These are phyloP conservation scores for Terfezia boudieri DNA, from an alignment of 495 filamentous ascomycete genomes.

Conservation along the genomic window DNA sequence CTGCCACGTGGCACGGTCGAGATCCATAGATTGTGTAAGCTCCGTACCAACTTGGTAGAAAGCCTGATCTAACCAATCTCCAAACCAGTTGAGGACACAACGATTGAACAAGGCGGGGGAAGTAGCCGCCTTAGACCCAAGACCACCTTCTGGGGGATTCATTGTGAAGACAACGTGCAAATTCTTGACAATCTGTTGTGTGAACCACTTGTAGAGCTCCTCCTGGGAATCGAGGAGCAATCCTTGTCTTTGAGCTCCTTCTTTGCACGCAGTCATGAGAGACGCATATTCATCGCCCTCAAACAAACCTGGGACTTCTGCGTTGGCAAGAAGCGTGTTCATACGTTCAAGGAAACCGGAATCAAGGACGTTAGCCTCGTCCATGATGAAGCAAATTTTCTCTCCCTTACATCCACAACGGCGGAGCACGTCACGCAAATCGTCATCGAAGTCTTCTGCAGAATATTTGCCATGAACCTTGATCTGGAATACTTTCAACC, in stretches of 20 bases:
- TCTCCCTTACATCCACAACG: slow-evolving; percentile 92
- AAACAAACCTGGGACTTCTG: slow-evolving; percentile 92
- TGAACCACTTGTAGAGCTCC: slow-evolving; percentile 99
- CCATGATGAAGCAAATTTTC: slow-evolving; percentile 99
- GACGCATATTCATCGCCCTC: slow-evolving; percentile 92
- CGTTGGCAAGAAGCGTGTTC: slow-evolving; percentile 96
- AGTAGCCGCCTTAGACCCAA: slow-evolving; percentile 88
- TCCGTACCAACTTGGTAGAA: slow-evolving; percentile 95
- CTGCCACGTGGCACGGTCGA: slow-evolving; percentile 61
- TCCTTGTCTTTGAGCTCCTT: slow-evolving; percentile 91
- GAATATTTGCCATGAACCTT: slow-evolving; percentile 99
- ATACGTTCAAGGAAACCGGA: slow-evolving; percentile 97
- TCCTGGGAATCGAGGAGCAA: slow-evolving; percentile 88
- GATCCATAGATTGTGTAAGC: slow-evolving; percentile 81
- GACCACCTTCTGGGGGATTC: slow-evolving; percentile 93
- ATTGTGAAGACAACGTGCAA: slow-evolving; percentile 98
- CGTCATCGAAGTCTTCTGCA: slow-evolving; percentile 95
- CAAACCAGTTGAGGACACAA: slow-evolving; percentile 98
- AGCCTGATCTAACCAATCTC: slow-evolving; percentile 97
- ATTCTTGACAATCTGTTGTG: slow-evolving; percentile 96
- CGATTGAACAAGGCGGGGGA: slow-evolving; percentile 96
- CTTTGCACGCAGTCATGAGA: slow-evolving; percentile 94
- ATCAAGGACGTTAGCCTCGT: slow-evolving; percentile 94
- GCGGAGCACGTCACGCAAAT: slow-evolving; percentile 78
- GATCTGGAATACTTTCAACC: slow-evolving; percentile 95